Percentiles rank a stretch among this genome's conserved stretches.
phyloP scores from a whole-genome alignment of 75 land plant genomes.

The Pinus taeda region DNA sequence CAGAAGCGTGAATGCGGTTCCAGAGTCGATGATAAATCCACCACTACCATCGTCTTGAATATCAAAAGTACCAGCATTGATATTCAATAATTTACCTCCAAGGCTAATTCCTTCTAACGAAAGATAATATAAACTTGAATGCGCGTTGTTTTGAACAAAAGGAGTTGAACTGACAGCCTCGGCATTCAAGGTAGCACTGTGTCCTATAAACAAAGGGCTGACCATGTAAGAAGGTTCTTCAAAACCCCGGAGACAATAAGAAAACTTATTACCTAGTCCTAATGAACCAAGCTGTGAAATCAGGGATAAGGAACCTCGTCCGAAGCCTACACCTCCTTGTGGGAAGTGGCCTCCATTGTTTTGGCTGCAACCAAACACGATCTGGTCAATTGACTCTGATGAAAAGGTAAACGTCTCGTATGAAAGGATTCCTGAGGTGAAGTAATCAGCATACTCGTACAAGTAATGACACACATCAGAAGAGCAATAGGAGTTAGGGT shows the following conservation, averaged over 20 bases:
- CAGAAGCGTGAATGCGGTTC: constrained; percentile 13
- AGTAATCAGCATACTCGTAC: constrained; percentile 19
- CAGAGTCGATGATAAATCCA: constrained; percentile 17
- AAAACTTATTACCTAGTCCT: background rate
- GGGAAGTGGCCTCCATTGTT: background rate
- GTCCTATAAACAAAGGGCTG: background rate
- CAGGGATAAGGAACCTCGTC: constrained; percentile 2
- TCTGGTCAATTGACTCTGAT: background rate
- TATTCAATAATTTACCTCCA: constrained; percentile 1
- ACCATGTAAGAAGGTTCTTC: background rate
- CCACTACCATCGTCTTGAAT: constrained; percentile 16
- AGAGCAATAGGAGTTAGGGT: too few relatives aligned
- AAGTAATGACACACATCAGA: too few relatives aligned
- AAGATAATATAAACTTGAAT: constrained; percentile 12
- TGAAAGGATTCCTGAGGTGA: constrained; percentile 12
- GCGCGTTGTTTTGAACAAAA: background rate
- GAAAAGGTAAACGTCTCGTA: constrained; percentile 3
- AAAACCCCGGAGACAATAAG: background rate
- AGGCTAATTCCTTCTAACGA: constrained; percentile 4
- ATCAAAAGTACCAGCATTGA: constrained; percentile 15
- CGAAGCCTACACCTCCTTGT: background rate
- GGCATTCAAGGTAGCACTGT: background rate
- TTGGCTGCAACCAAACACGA: constrained; percentile 31
- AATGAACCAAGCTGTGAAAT: background rate
- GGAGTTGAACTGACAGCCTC: background rate